Evolutionary conservation across 2,329 filamentous ascomycete species (phyloP).

Genomic region (Magnaporthiopsis poae): DNA sequence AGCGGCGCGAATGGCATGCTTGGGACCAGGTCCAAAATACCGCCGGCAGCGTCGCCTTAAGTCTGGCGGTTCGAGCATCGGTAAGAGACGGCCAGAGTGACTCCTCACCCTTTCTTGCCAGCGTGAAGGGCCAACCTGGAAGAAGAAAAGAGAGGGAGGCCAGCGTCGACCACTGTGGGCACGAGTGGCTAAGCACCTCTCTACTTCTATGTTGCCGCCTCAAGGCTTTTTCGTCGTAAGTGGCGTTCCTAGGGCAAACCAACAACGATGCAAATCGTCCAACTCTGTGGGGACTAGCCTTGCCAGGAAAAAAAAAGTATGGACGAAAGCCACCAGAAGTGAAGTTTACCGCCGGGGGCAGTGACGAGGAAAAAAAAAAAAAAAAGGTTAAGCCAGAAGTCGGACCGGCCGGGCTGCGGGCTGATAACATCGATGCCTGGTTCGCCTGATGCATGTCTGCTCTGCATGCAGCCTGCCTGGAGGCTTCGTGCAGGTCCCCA

Average conservation of each 20-base stretch:
- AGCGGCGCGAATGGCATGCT: neutral
- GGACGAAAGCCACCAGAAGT: neutral
- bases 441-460: neutral
- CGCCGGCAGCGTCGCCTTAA: neutral
- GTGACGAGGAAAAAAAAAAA: neutral
- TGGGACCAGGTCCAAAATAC: neutral
- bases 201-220: neutral
- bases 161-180: too few species aligned
- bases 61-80: neutral
- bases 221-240: neutral
- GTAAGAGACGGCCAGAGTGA: neutral
- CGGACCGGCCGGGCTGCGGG: too few species aligned
- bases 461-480: neutral
- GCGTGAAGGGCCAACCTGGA: neutral
- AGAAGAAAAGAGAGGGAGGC: neutral
- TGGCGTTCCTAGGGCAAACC: neutral
- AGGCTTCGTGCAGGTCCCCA: neutral
- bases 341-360: neutral
- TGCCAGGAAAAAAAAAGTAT: neutral
- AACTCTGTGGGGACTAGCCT: neutral
- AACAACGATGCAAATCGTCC: neutral
- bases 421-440: neutral
- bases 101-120: neutral
- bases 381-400: neutral
- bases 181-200: neutral